Evolutionary conservation across 2,329 filamentous ascomycete species (phyloP).

Genomic region (Didymella arachidicola): DNA sequence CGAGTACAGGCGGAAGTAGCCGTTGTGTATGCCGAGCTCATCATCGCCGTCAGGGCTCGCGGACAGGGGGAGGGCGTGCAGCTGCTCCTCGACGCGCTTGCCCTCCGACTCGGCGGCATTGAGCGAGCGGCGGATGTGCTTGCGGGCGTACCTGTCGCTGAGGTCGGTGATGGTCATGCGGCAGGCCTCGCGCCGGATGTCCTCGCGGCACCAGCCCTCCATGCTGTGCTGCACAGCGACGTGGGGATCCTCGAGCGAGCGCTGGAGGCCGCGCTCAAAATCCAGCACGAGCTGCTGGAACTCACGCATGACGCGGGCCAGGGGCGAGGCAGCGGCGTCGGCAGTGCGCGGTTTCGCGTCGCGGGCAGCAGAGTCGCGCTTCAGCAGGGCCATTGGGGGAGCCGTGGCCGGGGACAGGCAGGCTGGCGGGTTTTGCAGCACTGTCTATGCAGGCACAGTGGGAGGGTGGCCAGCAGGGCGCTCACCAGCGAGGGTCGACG

Average conservation of each 20-base stretch:
- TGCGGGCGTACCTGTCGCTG: constrained; percentile 42
- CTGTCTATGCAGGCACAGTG: neutral
- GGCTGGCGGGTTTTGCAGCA: neutral
- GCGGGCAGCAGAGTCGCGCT: constrained; percentile 32
- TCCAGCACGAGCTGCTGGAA: constrained; percentile 42
- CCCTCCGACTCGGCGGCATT: constrained; percentile 40
- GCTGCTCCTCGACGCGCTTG: constrained; percentile 42
- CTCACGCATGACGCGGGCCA: constrained; percentile 45
- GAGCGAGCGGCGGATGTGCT: constrained; percentile 44
- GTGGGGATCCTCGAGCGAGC: constrained; percentile 30
- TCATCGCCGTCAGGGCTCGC: constrained; percentile 15
- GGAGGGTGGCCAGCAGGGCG: neutral
- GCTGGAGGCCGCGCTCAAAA: constrained; percentile 42
- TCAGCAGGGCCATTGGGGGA: constrained; percentile 40
- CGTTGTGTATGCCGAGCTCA: constrained; percentile 40
- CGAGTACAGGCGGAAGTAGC: constrained; percentile 49
- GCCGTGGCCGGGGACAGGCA: constrained; percentile 12
- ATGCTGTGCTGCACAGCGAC: constrained; percentile 4
- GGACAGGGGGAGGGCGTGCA: constrained; percentile 30
- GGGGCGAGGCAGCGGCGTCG: constrained; percentile 24
- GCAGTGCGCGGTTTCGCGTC: constrained; percentile 21
- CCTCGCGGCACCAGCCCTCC: constrained; percentile 21
- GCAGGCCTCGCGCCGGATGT: constrained; percentile 40
- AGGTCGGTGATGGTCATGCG: constrained; percentile 46
- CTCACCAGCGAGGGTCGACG: constrained; percentile 6